Conservation (phyloP, 2,329 filamentous ascomycete species). For the Knufia petricola region DNA sequence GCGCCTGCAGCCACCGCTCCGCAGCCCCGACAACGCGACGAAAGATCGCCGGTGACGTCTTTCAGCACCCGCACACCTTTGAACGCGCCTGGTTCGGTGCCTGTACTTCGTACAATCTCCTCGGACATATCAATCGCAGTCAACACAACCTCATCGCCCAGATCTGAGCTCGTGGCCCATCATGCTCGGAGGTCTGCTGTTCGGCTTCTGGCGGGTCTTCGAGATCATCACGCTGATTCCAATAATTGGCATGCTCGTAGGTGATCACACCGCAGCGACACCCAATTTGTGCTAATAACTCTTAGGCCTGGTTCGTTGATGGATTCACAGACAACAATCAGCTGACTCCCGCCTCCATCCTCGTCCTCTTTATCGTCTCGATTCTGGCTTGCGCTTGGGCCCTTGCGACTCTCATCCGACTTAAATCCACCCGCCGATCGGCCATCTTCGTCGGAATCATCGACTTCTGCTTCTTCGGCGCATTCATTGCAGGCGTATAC, state of each 20-base stretch:
- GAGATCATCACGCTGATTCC: slow-evolving; percentile 55
- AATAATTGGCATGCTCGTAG: slow-evolving; percentile 51
- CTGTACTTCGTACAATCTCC: not conserved
- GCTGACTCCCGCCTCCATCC: slow-evolving; percentile 51
- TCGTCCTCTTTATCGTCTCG: slow-evolving; percentile 56
- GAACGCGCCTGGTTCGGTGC: not conserved
- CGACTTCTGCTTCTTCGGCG: slow-evolving; percentile 53
- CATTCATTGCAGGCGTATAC: slow-evolving; percentile 54
- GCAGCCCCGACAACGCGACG: not conserved
- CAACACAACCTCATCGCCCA: not conserved
- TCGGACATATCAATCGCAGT: not conserved
- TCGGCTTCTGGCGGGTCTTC: slow-evolving; percentile 52
- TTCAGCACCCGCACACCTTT: no score
- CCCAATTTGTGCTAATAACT: slow-evolving; percentile 5
- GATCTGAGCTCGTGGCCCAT: slow-evolving; percentile 20
- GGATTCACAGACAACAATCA: slow-evolving; percentile 47
- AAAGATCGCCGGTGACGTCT: not conserved
- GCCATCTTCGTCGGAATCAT: slow-evolving; percentile 51
- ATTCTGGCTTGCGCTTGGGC: slow-evolving; percentile 53
- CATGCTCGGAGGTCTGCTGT: slow-evolving; percentile 48
- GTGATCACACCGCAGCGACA: slow-evolving; percentile 15
- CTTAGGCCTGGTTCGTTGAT: slow-evolving; percentile 50
- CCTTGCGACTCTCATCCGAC: slow-evolving; percentile 51
- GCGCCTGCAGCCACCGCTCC: not conserved
- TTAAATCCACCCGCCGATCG: slow-evolving; percentile 49